Percentiles rank a stretch among this genome's conserved stretches.
phyloP scores from a whole-genome alignment of 2,329 filamentous ascomycete genomes.

The Blastomyces silverae region DNA sequence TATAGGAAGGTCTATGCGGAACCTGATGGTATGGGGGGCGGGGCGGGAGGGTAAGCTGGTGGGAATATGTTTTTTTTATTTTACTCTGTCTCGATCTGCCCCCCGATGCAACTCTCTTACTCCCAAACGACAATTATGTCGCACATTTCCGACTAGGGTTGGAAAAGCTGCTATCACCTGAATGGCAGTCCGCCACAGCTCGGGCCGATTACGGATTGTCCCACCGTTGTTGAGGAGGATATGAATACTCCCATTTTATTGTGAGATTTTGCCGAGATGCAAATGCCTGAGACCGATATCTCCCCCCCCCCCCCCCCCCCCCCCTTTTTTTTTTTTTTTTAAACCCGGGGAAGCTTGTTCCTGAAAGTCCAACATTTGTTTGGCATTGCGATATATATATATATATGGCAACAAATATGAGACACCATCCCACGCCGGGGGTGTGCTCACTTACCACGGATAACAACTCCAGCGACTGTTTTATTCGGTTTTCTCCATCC shows the following conservation, averaged over 20 bases:
- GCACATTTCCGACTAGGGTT: background rate
- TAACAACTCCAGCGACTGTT: background rate
- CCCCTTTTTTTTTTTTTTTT: no score
- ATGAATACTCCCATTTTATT: no score
- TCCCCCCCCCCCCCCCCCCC: no score
- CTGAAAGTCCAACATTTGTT: background rate
- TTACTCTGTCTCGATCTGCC: background rate
- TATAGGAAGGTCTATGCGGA: constrained; percentile 10
- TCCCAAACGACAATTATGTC: background rate
- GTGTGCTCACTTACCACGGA: background rate
- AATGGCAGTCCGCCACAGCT: background rate
- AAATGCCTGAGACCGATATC: background rate
- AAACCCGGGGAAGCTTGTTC: background rate
- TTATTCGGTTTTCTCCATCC: background rate
- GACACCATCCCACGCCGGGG: background rate
- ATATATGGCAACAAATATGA: background rate
- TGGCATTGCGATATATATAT: background rate
- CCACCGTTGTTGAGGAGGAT: background rate
- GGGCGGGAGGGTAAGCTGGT: background rate
- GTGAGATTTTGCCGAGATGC: background rate
- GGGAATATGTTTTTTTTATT: background rate
- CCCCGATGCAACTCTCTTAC: background rate
- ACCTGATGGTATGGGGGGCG: constrained; percentile 1
- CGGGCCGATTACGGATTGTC: background rate
- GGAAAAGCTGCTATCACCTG: background rate